Base-by-base conservation (phyloP, 2,329 filamentous ascomycete species). In the Saccharata proteae region DNA sequence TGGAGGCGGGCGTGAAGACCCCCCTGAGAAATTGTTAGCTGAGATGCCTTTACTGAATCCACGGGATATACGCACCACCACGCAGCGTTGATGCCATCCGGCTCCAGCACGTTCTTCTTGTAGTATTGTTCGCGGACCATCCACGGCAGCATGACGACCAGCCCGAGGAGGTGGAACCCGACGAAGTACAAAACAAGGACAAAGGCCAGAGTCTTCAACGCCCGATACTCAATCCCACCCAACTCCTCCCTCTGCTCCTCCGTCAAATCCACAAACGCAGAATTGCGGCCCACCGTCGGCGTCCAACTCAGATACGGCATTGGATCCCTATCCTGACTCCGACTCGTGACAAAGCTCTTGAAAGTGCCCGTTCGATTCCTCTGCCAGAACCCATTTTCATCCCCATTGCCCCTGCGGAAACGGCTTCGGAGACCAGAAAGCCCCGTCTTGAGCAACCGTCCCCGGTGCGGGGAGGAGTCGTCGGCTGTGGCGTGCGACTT, bases 261-360 rank as follows among this genome's bases (percentile, higher is more conserved):
- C 0, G 80, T 82, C 41, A 98, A 57, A 43, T 86, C 83, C 9
- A 90, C 69, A 48, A 96, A 98, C 21, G 82, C 79, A 8, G 88
- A 96, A 53, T 98, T 98, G 40, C 90, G 76, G 15, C 80, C 88
- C 32, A 94, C 71, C 0, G 90, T 98, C 2, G 90, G 84, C 37
- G 86, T 78, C 71, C 84, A 96, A 54, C 84, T 94, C 30, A 98
- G 69, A 53, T 98, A 98, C 0, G 90, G 90, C 61, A 83, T 80
- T 1, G 67, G 65, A 16, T 73, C 62, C 8, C 33, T 27, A 4
- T 35, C 33, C 19, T 49, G 52, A 41, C 15, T 71, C 63, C 10
- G 68, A 6, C 58, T 69, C 1, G 64, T 67, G 36, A 67, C 66
- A 41, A 86, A 64, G 35, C 61, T 75, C 28, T 62, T 69, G 15